Evolutionary conservation across 2,329 filamentous ascomycete genomes (phyloP), one percentile per base, ranked within the genome.

Genomic region (Fragosphaeria purpurea): DNA sequence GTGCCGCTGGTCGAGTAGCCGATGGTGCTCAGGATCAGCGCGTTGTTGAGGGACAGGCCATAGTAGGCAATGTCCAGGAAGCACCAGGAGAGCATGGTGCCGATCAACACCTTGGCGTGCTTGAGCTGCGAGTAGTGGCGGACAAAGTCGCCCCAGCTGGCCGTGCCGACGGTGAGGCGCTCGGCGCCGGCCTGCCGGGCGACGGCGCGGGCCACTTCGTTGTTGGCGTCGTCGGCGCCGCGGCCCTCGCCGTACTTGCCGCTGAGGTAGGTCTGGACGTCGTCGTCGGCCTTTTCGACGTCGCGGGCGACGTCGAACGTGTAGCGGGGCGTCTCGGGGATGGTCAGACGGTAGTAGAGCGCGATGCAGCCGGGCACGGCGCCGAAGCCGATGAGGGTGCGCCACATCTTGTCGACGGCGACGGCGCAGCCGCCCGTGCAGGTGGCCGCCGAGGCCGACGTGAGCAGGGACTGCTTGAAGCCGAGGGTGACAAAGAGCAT

Each of bases 371-470:
- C 87, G 2, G 87, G 87, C 7, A 93, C 79, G 43, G 85, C 86
- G 57, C 87, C 87, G 60, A 90, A 86, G 10, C 86, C 87, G 61
- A 93, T 86, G 46, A 93, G 75, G 11, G 82, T 75, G 58, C 87
- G 79, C 87, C 87, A 93, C 84, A 90, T 90, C 74, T 88, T 89
- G 70, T 93, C 87, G 6, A 90, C 85, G 6, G 83, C 82, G n/a
- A 80, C 60, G 46, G 72, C 70, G 61, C 85, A 88, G 51, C 73
- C 76, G 32, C 77, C 82, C 31, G 72, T 72, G 59, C 88, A 93
- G 44, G 72, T 65, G 33, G 69, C 70, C 5, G 75, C 71, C 5
- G 69, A 70, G 33, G 70, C 62, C 11, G 79, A 76, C 1, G 67
- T 67, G 46, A 72, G 59, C 0, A 88, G 74, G 5, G 80, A 78